phyloP scores from a whole-genome alignment of 2,329 filamentous ascomycete genomes.

The Chaetomium globosum region DNA sequence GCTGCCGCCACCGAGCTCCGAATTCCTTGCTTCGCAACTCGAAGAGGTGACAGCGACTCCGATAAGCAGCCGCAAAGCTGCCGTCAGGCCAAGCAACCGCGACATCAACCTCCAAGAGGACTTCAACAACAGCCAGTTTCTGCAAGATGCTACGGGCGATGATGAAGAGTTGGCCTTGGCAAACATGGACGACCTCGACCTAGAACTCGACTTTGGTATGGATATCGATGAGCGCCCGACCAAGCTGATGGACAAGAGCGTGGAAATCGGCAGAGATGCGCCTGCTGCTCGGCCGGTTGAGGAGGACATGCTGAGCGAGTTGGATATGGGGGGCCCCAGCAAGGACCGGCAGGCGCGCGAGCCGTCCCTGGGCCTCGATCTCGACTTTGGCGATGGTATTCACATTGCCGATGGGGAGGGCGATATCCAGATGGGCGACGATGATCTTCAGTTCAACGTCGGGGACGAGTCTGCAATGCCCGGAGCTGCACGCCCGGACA shows the following conservation, averaged over 20 bases:
- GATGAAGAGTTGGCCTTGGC: constrained; percentile 61
- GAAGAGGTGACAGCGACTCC: constrained; percentile 62
- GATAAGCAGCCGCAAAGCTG: constrained; percentile 58
- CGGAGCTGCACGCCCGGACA: constrained; percentile 51
- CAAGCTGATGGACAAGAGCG: constrained; percentile 58
- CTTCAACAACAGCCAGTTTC: constrained; percentile 75
- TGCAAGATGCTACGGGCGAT: constrained; percentile 65
- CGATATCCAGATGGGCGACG: constrained; percentile 62
- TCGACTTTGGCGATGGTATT: constrained; percentile 57
- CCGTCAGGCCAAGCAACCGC: constrained; percentile 56
- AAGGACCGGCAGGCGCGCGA: constrained; percentile 62
- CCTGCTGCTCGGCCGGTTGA: constrained; percentile 67
- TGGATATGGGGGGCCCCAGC: constrained; percentile 59
- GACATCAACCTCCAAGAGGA: constrained; percentile 72
- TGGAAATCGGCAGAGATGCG: constrained; percentile 90
- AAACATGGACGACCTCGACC: constrained; percentile 67
- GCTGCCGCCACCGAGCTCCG: constrained; percentile 84
- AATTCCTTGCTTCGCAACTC: constrained; percentile 77
- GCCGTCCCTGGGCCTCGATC: constrained; percentile 50
- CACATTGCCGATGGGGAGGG: constrained; percentile 66
- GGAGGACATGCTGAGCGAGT: constrained; percentile 69
- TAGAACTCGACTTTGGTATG: constrained; percentile 75
- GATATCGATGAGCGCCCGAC: constrained; percentile 67
- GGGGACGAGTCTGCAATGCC: constrained; percentile 58
- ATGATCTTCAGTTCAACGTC: constrained; percentile 67